These are phyloP conservation scores for Escallonia herrerae DNA, from an alignment of 129 eudicot genomes.

Conservation along the genomic window DNA sequence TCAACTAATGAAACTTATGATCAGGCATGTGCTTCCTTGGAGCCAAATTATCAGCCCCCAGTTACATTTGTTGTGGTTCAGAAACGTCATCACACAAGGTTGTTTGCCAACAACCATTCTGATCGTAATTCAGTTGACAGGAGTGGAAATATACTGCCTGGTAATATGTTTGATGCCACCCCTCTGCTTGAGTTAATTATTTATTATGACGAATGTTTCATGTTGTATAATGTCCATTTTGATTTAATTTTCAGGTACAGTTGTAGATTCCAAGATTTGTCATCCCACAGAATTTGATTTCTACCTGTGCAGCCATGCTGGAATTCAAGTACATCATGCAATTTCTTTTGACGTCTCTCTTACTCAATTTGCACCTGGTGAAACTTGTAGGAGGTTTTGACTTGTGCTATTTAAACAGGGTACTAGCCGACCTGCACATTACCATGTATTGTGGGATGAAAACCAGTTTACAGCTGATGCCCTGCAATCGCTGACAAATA, in stretches of 20 bases:
- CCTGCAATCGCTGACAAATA: slow-evolving; percentile 69
- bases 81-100: slow-evolving; percentile 86
- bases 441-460: slow-evolving; percentile 97
- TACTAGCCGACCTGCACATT: slow-evolving; percentile 91
- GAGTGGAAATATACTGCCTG: slow-evolving; percentile 90
- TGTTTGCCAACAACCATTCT: slow-evolving; percentile 74
- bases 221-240: neutral
- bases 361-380: no score
- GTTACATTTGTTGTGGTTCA: slow-evolving; percentile 95
- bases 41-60: slow-evolving; percentile 79
- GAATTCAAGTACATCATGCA: slow-evolving; percentile 53
- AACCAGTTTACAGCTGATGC: slow-evolving; percentile 78
- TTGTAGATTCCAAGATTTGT: slow-evolving; percentile 86
- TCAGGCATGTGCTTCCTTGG: slow-evolving; percentile 86
- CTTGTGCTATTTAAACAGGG: slow-evolving; percentile 43
- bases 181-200: neutral
- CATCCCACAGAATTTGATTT: slow-evolving; percentile 94
- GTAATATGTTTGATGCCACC: slow-evolving; percentile 17
- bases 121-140: slow-evolving; percentile 67
- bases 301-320: slow-evolving; percentile 91
- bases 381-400: neutral
- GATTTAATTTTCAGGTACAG: slow-evolving; percentile 51
- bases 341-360: no score
- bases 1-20: neutral
- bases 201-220: neutral